phyloP scores from a whole-genome alignment of 768 basidiomycete species.

The Lepiota venenata region DNA sequence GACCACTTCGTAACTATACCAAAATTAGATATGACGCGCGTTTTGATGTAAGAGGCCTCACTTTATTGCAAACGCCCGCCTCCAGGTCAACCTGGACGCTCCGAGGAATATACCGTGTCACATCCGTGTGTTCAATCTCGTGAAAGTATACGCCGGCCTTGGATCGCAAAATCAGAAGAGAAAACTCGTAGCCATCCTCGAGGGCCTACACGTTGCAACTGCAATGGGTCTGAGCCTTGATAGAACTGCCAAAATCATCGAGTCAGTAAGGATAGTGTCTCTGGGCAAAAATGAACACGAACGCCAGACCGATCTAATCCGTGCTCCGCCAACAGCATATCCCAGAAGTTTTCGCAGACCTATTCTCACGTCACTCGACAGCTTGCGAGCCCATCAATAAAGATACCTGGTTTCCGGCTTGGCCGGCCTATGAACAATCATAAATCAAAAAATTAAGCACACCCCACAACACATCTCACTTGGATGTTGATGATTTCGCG shows the following conservation, averaged over 20 bases:
- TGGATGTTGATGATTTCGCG: constrained; percentile 86
- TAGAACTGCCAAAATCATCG: constrained; percentile 45
- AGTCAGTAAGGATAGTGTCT: background rate
- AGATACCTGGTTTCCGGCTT: constrained; percentile 54
- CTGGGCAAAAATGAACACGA: constrained; percentile 18
- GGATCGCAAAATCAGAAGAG: background rate
- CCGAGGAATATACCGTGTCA: constrained; percentile 82
- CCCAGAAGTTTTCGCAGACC: constrained; percentile 88
- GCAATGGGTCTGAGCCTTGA: constrained; percentile 67
- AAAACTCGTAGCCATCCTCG: background rate
- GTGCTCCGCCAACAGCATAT: constrained; percentile 83
- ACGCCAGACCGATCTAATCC: constrained; percentile 75
- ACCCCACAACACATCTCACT: constrained; percentile 31
- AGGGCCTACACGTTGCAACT: constrained; percentile 62
- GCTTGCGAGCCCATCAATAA: constrained; percentile 11
- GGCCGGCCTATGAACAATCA: constrained; percentile 52
- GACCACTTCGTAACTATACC: constrained; percentile 60
- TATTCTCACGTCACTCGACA: constrained; percentile 15
- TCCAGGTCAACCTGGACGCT: constrained; percentile 92
- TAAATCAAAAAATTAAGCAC: constrained; percentile 5
- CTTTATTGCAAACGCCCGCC: constrained; percentile 77
- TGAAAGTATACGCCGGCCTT: constrained; percentile 83
- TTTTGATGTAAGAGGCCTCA: constrained; percentile 31
- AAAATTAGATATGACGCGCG: background rate
- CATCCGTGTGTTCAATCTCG: constrained; percentile 51